Evolutionary conservation across 2,329 filamentous ascomycete species (phyloP).

Genomic region (Sarocladium brachiariae): DNA sequence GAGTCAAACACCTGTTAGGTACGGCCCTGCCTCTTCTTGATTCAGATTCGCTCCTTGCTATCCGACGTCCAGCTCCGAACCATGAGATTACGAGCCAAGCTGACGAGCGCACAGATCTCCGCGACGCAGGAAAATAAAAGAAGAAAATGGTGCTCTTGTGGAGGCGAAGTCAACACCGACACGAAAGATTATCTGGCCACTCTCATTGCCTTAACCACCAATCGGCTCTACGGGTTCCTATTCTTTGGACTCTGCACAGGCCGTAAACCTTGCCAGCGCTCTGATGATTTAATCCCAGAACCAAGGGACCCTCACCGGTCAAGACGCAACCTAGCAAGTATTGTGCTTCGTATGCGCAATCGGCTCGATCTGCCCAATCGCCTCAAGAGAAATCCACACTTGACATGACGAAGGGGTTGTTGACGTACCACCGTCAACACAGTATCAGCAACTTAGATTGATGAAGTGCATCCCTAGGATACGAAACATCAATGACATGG

Average conservation of each 20-base stretch:
- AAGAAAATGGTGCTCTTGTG: not conserved
- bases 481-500: not conserved
- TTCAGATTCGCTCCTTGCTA: not conserved
- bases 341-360: too few species aligned
- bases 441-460: too few species aligned
- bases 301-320: slow-evolving; percentile 1
- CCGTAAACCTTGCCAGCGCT: not conserved
- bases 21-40: not conserved
- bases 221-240: not conserved
- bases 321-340: not conserved
- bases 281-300: too few species aligned
- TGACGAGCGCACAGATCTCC: not conserved
- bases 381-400: too few species aligned
- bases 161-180: not conserved
- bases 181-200: not conserved
- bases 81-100: not conserved
- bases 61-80: not conserved
- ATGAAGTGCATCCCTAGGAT: too few species aligned
- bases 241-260: not conserved
- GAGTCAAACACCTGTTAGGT: too few species aligned
- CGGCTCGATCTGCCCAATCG: too few species aligned
- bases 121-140: too few species aligned
- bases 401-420: too few species aligned
- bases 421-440: too few species aligned
- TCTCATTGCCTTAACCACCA: not conserved